Base-by-base conservation (phyloP, 2,329 filamentous ascomycete genomes). In the Aspergillus sp. region DNA sequence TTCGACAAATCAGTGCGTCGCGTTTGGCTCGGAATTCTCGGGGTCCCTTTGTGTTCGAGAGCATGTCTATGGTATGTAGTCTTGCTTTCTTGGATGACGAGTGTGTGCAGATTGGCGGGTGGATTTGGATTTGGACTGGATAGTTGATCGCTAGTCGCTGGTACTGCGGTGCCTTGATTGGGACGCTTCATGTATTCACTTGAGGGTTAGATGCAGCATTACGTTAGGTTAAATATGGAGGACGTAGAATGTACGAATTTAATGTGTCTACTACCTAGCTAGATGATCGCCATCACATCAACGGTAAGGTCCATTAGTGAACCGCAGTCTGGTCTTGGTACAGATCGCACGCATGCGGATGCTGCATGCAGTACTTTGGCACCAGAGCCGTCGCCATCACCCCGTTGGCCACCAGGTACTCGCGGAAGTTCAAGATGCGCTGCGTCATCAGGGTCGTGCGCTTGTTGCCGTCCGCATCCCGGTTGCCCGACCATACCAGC, bases 291-390 rank as follows among this genome's bases (percentile, higher is more conserved):
- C 26, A 30, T 30, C 26, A 8, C 10, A 11, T 30, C 26, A 30
- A 30, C 5, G 3, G 6, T 30, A 30, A 30, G 10, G 7, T 3
- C 26, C 9, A 30, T 30, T 51, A 60, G 13, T 58, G 43, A 46
- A 69, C 40, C 1, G 62, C 71, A 11, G 67, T 76, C 71, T 83
- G 82, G 56, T 83, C 66, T 35, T 76, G 74, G 59, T 78, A 75
- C 19, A 83, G 60, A 65, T 83, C 82, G 57, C 82, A 84, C 48
- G 77, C 73, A 64, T 84, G 82, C 11, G 81, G 80, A 60, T 83
- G 75, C 68, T 81, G 74, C 46, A 80, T 57, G 61, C 82, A 84
- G 61, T 82, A 83, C 69, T 82, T 82, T 10, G 81, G 79, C 65
- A 81, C 75, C 49, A 83, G 57, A 2, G 77, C 74, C 17, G 74